Base-by-base conservation (phyloP, 1,284 basidiomycete genomes). In the Afroboletus lepidellus region DNA sequence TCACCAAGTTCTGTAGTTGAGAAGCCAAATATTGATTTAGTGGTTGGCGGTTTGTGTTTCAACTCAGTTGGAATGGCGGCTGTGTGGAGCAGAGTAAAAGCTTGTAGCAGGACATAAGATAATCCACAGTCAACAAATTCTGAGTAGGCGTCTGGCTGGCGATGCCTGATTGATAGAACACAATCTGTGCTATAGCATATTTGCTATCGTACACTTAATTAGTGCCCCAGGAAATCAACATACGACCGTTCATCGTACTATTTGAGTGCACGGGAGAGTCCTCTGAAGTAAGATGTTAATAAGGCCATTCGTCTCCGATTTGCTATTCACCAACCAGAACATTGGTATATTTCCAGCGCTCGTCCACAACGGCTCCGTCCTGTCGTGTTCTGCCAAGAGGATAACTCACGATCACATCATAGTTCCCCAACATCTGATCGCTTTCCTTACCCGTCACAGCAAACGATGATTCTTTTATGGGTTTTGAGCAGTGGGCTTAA, bases 141-240 rank as follows among this genome's bases (percentile, higher is more conserved):
- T 3, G 79, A 77, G 60, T 81, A 84, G 13, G 81, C 66, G 54
- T 78, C 78, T n/a, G 74, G 72, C 80, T 80, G 1, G 85, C 85
- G 21, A 88, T 74, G 3, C 86, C 85, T n/a, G 76, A 74, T 60
- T 87, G 85, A 63, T 87, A 88, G 60, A 80, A 87, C 11, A 86
- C 84, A 43, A 88, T 73, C 61, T 88, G 85, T 1, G 80, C 77
- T 48, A 82, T 77, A 16, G 77, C 72, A 11, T 73, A 73, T 27
- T 69, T 61, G 30, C 77, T 79, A 41, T 49, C 20, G 2, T 23
- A 36, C 5, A 20, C 13, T 20, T 29, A 12, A 20, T 57, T 21
- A 50, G 23, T 11, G 38, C 8, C 21, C 16, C 3, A n/a, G 21
- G 13, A 12, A 16, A n/a, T 9, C 12, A 21, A 65, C 74, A 54